These are phyloP conservation scores for Gamarada debralockiae DNA, from an alignment of 495 filamentous ascomycete species.

Conservation along the genomic window DNA sequence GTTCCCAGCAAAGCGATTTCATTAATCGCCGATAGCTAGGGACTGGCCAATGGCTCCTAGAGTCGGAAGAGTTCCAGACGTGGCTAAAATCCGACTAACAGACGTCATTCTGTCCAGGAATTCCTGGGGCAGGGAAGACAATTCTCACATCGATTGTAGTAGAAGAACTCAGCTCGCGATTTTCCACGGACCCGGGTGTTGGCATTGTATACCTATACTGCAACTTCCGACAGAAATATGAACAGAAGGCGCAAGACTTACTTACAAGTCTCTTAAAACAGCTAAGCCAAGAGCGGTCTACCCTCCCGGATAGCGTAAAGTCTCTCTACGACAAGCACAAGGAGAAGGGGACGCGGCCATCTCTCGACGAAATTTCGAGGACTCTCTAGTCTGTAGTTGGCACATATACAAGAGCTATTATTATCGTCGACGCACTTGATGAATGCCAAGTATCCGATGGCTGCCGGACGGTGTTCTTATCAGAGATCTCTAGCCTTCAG, in stretches of 20 bases:
- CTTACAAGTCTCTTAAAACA: slow-evolving; percentile 34
- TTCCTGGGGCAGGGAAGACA: no score
- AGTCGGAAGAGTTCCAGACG: slow-evolving; percentile 29
- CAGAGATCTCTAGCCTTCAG: slow-evolving; percentile 29
- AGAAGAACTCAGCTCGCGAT: no score
- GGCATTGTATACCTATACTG: no score
- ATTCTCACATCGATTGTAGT: no score
- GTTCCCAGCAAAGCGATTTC: slow-evolving; percentile 32
- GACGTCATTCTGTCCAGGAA: slow-evolving; percentile 35
- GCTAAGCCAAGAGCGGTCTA: slow-evolving; percentile 16
- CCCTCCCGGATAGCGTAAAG: slow-evolving; percentile 24
- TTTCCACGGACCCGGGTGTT: no score
- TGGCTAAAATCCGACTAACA: slow-evolving; percentile 26
- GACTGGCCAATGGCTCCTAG: slow-evolving; percentile 38
- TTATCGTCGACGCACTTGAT: slow-evolving; percentile 45
- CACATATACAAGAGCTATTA: slow-evolving; percentile 28
- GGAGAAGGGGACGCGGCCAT: slow-evolving; percentile 19
- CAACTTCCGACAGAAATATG: slow-evolving; percentile 1
- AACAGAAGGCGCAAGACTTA: slow-evolving; percentile 15
- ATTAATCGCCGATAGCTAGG: slow-evolving; percentile 29
- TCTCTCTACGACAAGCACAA: slow-evolving; percentile 23
- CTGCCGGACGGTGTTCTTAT: slow-evolving; percentile 18
- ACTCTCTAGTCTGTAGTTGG: slow-evolving; percentile 23
- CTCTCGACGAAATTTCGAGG: slow-evolving; percentile 20
- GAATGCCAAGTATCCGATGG: slow-evolving; percentile 32